Conservation (phyloP, 2,329 filamentous ascomycete species). For the Hypocreales sp. region DNA sequence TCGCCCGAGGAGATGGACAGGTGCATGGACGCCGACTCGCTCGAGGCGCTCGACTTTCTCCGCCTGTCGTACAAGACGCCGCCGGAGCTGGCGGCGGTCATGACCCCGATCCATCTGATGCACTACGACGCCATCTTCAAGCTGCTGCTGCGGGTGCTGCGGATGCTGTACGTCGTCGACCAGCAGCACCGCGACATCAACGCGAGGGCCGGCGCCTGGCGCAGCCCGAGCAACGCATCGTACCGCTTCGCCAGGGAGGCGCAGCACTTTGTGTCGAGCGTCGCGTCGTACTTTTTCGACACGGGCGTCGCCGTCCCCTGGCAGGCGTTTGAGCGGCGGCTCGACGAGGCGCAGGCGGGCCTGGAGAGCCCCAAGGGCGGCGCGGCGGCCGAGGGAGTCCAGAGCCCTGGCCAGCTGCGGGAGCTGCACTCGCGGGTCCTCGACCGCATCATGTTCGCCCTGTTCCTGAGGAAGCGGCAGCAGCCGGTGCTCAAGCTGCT, state of each 20-base stretch:
- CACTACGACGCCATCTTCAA: slow-evolving; percentile 83
- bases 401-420: slow-evolving; percentile 50
- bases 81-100: slow-evolving; percentile 51
- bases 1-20: slow-evolving; percentile 62
- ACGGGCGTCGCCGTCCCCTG: slow-evolving; percentile 61
- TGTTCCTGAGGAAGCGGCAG: slow-evolving; percentile 63
- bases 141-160: slow-evolving; percentile 57
- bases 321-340: slow-evolving; percentile 49
- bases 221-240: slow-evolving; percentile 19
- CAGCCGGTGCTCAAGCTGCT: slow-evolving; percentile 56
- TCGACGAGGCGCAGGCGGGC: slow-evolving; percentile 45
- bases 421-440: slow-evolving; percentile 58
- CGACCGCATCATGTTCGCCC: slow-evolving; percentile 57
- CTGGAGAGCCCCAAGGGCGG: slow-evolving; percentile 27
- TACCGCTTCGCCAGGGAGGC: slow-evolving; percentile 60
- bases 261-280: slow-evolving; percentile 58
- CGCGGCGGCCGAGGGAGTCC: slow-evolving; percentile 11
- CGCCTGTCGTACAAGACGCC: slow-evolving; percentile 73
- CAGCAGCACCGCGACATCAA: slow-evolving; percentile 45
- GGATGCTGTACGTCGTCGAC: slow-evolving; percentile 64
- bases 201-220: slow-evolving; percentile 17
- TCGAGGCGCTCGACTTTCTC: slow-evolving; percentile 88
- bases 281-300: slow-evolving; percentile 69
- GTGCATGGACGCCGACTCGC: slow-evolving; percentile 66
- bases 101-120: slow-evolving; percentile 53